Evolutionary conservation across 2,329 filamentous ascomycete genomes (phyloP).

Genomic region (Diaporthe amygdali): DNA sequence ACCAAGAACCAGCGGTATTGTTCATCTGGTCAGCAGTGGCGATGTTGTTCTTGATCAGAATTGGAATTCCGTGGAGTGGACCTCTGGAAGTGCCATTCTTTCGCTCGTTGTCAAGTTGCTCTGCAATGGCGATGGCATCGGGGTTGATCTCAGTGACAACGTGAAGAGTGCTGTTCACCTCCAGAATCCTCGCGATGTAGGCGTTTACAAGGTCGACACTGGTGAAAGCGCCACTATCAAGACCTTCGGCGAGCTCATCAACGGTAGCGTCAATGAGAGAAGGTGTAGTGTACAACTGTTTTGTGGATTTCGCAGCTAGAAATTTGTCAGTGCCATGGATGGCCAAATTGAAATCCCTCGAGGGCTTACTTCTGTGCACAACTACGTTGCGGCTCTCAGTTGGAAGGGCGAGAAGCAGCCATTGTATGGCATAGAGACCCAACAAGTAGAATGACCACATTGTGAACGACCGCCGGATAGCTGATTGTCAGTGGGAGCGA

Average conservation of each 20-base stretch:
- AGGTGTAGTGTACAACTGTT: slow-evolving; percentile 30
- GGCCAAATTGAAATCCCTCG: too few relatives aligned
- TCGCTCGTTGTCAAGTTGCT: slow-evolving; percentile 38
- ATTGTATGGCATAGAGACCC: neutral
- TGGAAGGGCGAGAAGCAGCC: neutral
- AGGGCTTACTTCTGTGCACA: too few relatives aligned
- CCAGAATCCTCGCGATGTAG: slow-evolving; percentile 35
- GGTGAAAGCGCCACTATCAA: slow-evolving; percentile 39
- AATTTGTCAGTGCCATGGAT: too few relatives aligned
- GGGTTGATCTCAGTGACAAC: slow-evolving; percentile 44
- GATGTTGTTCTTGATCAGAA: slow-evolving; percentile 72
- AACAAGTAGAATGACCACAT: neutral
- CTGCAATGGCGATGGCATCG: slow-evolving; percentile 44
- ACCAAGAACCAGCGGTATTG: slow-evolving; percentile 67
- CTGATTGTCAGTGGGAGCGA: neutral
- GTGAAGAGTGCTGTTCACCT: slow-evolving; percentile 39
- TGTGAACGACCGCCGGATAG: neutral
- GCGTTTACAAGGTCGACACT: slow-evolving; percentile 41
- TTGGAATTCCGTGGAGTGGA: slow-evolving; percentile 68
- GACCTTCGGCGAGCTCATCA: slow-evolving; percentile 37
- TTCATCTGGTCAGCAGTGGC: slow-evolving; percentile 67
- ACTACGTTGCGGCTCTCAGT: neutral
- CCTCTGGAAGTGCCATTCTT: slow-evolving; percentile 32
- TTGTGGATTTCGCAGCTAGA: neutral
- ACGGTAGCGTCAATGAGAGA: slow-evolving; percentile 39